Evolutionary conservation across 2,329 filamentous ascomycete genomes (phyloP).

Genomic region (Furcasterigmium furcatum): DNA sequence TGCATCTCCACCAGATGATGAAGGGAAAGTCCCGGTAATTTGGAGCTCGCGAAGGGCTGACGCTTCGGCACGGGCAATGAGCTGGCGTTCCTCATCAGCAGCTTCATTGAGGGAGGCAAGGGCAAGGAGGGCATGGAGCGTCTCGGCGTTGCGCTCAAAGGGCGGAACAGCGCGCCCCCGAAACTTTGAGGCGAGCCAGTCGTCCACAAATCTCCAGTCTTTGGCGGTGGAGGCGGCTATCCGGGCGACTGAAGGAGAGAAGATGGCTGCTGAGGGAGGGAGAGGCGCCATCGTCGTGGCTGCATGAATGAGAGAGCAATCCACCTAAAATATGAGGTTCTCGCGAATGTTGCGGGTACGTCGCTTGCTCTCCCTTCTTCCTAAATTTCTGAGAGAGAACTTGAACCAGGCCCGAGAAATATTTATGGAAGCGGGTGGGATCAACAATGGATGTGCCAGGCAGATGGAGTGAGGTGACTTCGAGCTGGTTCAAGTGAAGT

Average conservation of each 20-base stretch:
- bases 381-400: too few relatives aligned
- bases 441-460: too few relatives aligned
- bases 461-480: too few relatives aligned
- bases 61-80: constrained; percentile 57
- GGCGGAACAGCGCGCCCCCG: constrained; percentile 58
- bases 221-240: constrained; percentile 79
- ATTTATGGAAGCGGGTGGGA: too few relatives aligned
- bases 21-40: constrained; percentile 1
- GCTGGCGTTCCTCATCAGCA: constrained; percentile 66
- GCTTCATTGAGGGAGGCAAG: constrained; percentile 74
- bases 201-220: constrained; percentile 86
- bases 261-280: constrained; percentile 48
- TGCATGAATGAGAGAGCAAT: too few relatives aligned
- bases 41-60: constrained; percentile 53
- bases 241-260: constrained; percentile 66
- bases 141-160: constrained; percentile 87
- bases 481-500: too few relatives aligned
- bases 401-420: too few relatives aligned
- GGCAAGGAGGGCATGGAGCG: constrained; percentile 70
- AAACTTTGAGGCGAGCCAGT: constrained; percentile 75
- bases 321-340: too few relatives aligned
- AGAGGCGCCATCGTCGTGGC: constrained; percentile 34
- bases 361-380: too few relatives aligned
- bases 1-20: constrained; percentile 2
- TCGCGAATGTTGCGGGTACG: too few relatives aligned